Evolutionary conservation across 2,329 filamentous ascomycete species (phyloP), one percentile per base, ranked within the genome.

Genomic region (Trichoderma sp.): DNA sequence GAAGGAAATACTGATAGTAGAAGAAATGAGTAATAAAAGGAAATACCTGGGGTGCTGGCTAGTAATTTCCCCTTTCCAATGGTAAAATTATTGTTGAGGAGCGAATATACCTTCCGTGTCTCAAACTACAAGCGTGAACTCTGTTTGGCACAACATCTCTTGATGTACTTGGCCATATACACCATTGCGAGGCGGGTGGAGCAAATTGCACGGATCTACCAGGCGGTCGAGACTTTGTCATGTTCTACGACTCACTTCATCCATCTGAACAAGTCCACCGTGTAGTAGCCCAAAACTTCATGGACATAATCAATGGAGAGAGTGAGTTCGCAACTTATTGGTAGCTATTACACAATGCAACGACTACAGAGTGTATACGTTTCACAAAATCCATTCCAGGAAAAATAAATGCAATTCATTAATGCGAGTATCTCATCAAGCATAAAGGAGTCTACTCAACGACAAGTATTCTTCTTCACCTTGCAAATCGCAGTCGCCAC

Each of bases 401-500:
- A 2, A 19, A 19, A 19, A 45, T 22, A 22, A 22, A 0, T 2
- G 12, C 3, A 13, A 48, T 7, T 1, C n/a, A 48, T 48, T 45
- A 48, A 22, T 48, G 22, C 42, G n/a, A 29, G 7, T 29, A 29
- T 29, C 29, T 45, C 39, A 45, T 17, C 6, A 45, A 17, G 2
- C 39, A 17, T 32, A 1, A 58, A 42, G 7, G 35, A 34, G 1
- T 7, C n/a, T 17, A 34, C 48, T 65, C 27, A 25, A 1, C 25
- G 6, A 42, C 58, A 48, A 35, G 35, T 39, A 64, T 48, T 45
- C 69, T 76, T 79, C 8, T 59, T 67, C 6, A 81, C 75, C n/a
- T 66, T 70, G 54, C 80, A 82, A 64, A 73, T 70, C 2, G 76
- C 76, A 2, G 73, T 73, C 3, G 73, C 73, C 5, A 69, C 70